These are phyloP conservation scores for Fragilaria crotonensis DNA, from an alignment of 108 stramenopile genomes.

Conservation along the genomic window DNA sequence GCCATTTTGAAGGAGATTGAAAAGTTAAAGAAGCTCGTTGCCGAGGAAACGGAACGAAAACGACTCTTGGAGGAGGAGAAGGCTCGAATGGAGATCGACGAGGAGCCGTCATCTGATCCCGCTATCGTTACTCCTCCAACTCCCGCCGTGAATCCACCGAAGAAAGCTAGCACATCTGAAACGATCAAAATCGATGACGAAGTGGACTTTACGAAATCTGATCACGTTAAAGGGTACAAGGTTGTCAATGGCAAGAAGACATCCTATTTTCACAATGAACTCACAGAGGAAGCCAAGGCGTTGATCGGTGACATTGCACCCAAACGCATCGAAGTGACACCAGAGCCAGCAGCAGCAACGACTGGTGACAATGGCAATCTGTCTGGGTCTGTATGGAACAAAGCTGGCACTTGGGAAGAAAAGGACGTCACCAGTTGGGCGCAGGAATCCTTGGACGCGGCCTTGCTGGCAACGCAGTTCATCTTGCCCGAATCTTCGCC, in stretches of 20 bases:
- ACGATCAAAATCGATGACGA: conserved; percentile 20
- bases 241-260: conserved; percentile 93
- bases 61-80: conserved; percentile 20
- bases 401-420: conserved; percentile 93
- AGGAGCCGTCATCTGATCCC: neutral
- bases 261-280: conserved; percentile 93
- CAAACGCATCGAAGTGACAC: conserved; percentile 59
- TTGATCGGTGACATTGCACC: conserved; percentile 95
- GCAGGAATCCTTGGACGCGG: conserved; percentile 48
- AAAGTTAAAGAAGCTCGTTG: conserved; percentile 28
- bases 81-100: conserved; percentile 6
- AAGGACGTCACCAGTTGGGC: conserved; percentile 82
- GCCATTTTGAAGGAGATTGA: conserved; percentile 57
- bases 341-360: neutral
- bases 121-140: too few relatives aligned
- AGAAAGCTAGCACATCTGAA: conserved; percentile 5
- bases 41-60: conserved; percentile 34
- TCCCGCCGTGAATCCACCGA: neutral
- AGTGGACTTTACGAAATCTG: conserved; percentile 60
- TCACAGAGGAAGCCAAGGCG: conserved; percentile 84
- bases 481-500: conserved; percentile 55
- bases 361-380: conserved; percentile 7
- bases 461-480: conserved; percentile 43
- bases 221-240: conserved; percentile 92
- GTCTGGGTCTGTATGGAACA: conserved; percentile 82